phyloP scores from a whole-genome alignment of 2,329 filamentous ascomycete species.

The Talaromyces sp. region DNA sequence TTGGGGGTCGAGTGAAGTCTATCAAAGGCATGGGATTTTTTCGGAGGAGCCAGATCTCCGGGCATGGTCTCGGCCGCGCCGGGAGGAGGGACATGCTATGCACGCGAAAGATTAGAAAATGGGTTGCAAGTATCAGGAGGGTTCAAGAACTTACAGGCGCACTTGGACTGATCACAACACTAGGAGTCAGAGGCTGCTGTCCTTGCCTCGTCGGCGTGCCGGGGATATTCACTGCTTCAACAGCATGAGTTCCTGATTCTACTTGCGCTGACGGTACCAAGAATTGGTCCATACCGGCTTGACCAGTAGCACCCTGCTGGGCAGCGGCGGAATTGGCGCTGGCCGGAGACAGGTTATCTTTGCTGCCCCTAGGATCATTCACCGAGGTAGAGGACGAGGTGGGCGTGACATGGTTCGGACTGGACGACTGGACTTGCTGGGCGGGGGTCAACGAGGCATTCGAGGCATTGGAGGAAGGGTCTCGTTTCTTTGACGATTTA shows the following conservation, averaged over 20 bases:
- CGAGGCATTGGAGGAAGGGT: constrained; percentile 59
- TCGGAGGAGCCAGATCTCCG: constrained; percentile 89
- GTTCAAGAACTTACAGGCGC: constrained; percentile 64
- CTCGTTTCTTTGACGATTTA: constrained; percentile 71
- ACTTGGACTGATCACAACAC: constrained; percentile 91
- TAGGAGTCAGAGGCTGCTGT: constrained; percentile 64
- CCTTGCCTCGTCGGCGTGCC: constrained; percentile 62
- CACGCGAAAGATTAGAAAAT: not conserved
- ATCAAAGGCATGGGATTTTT: constrained; percentile 88
- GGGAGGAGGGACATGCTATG: constrained; percentile 82
- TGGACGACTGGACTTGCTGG: constrained; percentile 50
- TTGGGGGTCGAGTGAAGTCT: constrained; percentile 90
- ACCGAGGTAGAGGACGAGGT: constrained; percentile 85
- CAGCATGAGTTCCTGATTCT: constrained; percentile 22
- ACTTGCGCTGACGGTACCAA: constrained; percentile 30
- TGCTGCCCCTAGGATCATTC: constrained; percentile 81
- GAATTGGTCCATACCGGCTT: constrained; percentile 32
- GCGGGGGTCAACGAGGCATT: constrained; percentile 46
- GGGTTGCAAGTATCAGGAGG: not conserved
- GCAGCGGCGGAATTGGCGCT: constrained; percentile 22
- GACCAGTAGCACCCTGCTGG: constrained; percentile 23
- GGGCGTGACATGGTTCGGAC: constrained; percentile 66
- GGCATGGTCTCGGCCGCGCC: constrained; percentile 97
- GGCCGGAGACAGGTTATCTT: constrained; percentile 39
- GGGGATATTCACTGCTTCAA: constrained; percentile 39